Evolutionary conservation across 768 basidiomycete species (phyloP), one percentile per base, ranked within the genome.

Genomic region (Kwoniella botswanensis): DNA sequence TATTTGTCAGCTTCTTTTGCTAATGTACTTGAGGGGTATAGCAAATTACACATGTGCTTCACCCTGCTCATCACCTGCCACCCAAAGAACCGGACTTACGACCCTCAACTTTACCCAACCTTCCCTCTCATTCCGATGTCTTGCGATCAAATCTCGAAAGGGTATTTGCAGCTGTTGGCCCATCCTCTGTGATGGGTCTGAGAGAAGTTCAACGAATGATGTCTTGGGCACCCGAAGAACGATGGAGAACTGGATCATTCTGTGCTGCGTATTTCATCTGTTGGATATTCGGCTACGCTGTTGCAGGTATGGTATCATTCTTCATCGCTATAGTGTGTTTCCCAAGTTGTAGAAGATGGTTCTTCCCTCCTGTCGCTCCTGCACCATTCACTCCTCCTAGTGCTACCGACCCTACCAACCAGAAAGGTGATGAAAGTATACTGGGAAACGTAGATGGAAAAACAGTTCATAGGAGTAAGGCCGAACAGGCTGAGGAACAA

Each of bases 401-500:
- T 15, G 84, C 84, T 12, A 84, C 84, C 12, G 84, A 85, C 65
- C 85, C 85, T 15, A 81, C 75, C 35, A 85, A 85, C 70, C 70
- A 78, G 55, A 75, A 71, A 44, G 85, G 84, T 15, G 84, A 85
- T 76, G 82, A 85, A 64, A 82, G 81, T 56, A 58, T 83, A 21
- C 67, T 85, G 15, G 82, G 80, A 0, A 81, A 75, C 9, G 78
- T 82, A 24, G 81, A 81, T 26, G 79, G 81, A 15, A 76, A 78
- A n/a, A 73, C 83, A 22, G 78, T 76, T 46, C 84, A 84, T 67
- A 71, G 83, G 24, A 80, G 77, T 41, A 84, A 83, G 70, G 77
- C 82, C 1, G 85, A 85, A 65, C 85, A 85, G 69, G 76, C 82
- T 52, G 84, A 85, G 58, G 78, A 85, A 71, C 84, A 85, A 72